These are phyloP conservation scores for Citrus inodora DNA, from an alignment of 345 rosid genomes.

Conservation along the genomic window DNA sequence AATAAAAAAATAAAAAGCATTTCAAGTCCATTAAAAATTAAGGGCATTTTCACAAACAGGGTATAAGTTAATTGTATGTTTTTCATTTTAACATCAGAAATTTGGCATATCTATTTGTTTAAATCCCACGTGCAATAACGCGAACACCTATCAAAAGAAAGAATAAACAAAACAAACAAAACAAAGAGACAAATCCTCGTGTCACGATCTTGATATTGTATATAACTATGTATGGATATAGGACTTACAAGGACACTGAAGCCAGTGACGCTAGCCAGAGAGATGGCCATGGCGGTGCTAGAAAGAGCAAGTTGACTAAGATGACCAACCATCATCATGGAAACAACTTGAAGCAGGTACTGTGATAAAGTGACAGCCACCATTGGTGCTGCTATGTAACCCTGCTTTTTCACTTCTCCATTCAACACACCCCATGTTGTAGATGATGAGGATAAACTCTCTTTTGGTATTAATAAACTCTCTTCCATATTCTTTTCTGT, in stretches of 20 bases:
- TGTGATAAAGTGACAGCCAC: conserved; percentile 54
- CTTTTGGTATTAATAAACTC: neutral
- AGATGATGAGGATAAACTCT: neutral
- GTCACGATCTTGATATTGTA: neutral
- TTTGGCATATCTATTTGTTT: neutral
- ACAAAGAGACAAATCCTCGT: neutral
- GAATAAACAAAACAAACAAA: neutral
- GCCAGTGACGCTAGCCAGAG: conserved; percentile 69
- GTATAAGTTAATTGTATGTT: neutral
- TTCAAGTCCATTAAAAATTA: neutral
- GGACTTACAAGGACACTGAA: conserved; percentile 63
- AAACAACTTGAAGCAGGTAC: conserved; percentile 52
- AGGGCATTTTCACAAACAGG: neutral
- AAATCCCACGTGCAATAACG: neutral
- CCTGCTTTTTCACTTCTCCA: conserved; percentile 48
- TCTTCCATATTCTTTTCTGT: conserved; percentile 1
- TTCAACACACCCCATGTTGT: conserved; percentile 12
- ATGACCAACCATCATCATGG: conserved; percentile 82
- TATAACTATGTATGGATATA: neutral
- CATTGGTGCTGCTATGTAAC: conserved; percentile 66
- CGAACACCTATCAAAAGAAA: neutral
- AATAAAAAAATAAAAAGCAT: neutral
- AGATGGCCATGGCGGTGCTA: conserved; percentile 69
- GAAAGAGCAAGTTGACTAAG: conserved; percentile 73
- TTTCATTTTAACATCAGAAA: neutral